Conservation (phyloP, 148 eudicot genomes). For the Persicaria maculosa region DNA sequence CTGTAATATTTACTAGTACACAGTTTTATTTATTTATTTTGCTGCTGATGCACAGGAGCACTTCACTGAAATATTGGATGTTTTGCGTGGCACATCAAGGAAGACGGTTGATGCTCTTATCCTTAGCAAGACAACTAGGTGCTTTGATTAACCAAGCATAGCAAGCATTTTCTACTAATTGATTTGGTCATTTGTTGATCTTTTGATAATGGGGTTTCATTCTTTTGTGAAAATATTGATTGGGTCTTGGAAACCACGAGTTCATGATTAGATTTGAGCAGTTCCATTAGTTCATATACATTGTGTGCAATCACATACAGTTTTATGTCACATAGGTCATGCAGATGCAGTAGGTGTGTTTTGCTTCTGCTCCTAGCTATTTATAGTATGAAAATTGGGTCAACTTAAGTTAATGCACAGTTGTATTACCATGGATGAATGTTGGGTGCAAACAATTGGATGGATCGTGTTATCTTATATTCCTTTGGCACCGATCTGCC, state of each 20-base stretch:
- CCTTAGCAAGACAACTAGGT: conserved; percentile 60
- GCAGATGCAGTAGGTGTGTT: conserved; percentile 5
- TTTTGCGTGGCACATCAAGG: conserved; percentile 62
- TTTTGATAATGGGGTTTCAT: background rate
- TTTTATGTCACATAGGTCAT: background rate
- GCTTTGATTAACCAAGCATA: background rate
- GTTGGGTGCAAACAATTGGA: too few species aligned
- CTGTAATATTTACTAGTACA: too few species aligned
- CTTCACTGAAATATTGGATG: conserved; percentile 50
- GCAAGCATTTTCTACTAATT: background rate
- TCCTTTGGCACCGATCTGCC: too few species aligned
- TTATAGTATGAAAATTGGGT: background rate
- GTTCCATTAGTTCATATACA: background rate
- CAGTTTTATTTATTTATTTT: too few species aligned
- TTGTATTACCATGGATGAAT: too few species aligned
- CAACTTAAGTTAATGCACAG: background rate
- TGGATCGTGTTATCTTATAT: too few species aligned
- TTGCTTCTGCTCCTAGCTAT: background rate
- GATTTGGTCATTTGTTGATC: background rate
- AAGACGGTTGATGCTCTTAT: conserved; percentile 40
- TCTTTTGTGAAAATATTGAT: background rate
- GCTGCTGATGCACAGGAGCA: conserved; percentile 29
- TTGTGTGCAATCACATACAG: background rate
- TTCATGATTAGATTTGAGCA: background rate
- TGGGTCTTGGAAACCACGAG: background rate